Conservation (phyloP, 208 protist genomes). For the Trichomonas tenax region DNA sequence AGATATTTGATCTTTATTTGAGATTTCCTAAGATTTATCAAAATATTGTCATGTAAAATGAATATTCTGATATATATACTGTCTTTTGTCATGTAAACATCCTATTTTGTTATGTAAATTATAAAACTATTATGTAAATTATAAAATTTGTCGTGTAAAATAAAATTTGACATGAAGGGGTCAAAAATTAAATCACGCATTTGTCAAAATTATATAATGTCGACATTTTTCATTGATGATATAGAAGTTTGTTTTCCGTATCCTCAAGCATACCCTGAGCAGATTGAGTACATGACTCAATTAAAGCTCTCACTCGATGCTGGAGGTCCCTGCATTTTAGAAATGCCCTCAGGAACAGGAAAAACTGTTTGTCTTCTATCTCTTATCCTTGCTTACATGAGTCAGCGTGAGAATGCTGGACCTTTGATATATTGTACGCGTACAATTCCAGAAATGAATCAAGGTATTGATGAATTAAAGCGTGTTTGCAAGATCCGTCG, state of each 20-base stretch:
- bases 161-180: too few species aligned
- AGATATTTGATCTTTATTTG: too few species aligned
- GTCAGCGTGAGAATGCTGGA: neutral
- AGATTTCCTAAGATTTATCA: too few species aligned
- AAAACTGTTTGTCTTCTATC: conserved; percentile 22
- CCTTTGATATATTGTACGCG: conserved; percentile 22
- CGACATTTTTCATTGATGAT: neutral
- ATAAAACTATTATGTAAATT: too few species aligned
- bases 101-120: too few species aligned
- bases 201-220: too few species aligned
- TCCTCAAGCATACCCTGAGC: conserved; percentile 4
- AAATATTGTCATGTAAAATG: too few species aligned
- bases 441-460: conserved; percentile 72
- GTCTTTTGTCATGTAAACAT: too few species aligned
- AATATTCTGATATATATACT: too few species aligned
- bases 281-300: conserved; percentile 17
- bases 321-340: neutral
- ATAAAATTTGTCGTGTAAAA: too few species aligned
- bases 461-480: conserved; percentile 76
- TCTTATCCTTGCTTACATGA: neutral
- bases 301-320: conserved; percentile 15
- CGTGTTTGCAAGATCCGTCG: conserved; percentile 42
- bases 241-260: conserved; percentile 11
- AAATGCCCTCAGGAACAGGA: conserved; percentile 24
- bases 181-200: too few species aligned